Base-by-base conservation (phyloP, 2,329 filamentous ascomycete genomes). In the Rhynchosporium secalis region DNA sequence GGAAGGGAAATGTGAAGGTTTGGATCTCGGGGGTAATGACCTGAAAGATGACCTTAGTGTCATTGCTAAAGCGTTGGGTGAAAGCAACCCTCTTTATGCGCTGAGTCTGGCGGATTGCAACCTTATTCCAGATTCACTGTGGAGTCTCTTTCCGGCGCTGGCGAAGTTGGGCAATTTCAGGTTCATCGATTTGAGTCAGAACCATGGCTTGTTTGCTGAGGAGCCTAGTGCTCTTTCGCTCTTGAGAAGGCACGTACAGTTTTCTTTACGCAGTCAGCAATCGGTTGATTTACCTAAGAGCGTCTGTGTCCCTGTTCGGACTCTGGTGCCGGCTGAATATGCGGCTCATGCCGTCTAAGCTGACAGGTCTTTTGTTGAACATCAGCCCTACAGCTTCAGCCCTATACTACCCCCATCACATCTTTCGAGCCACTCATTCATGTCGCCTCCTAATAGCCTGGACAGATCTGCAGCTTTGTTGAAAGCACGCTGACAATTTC, bases 121-220 rank as follows among this genome's bases (percentile, higher is more conserved):
- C 62, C 79, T 99, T 60, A 86, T 83, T 4, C 88, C 92, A 0
- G 80, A 85, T 0, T 87, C 88, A 10, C 79, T 98, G 28, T 89
- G 85, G 75, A 84, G 86, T 59, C 80, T 98, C 12, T 82, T 98
- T 56, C 91, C 92, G 4, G 85, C 85, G 6, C 77, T 98, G 59
- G 81, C 83, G 31, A 85, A 82, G 67, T 78, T 97, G 61, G 81
- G 82, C 2, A 85, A 88, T 66, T 89, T 97, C 72, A 87, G 90
- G 26, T 97, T 97, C 73, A 86, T 99, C 63, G 95, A 98, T 74
- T 80, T 99, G 41, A 96, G 92, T 4, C 92, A 96, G 71, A 98
- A 98, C 70, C 89, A 83, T 38, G 86, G 86, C 26, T 80, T 99
- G 15, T 96, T 96, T 73, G 83, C 86, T 58, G 80, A 81, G 3